A percentile compares a stretch with the other conserved stretches of the same genome.
Evolutionary conservation across 2,329 filamentous ascomycete genomes (phyloP).

Genomic region (Scolecobasidium constrictum): DNA sequence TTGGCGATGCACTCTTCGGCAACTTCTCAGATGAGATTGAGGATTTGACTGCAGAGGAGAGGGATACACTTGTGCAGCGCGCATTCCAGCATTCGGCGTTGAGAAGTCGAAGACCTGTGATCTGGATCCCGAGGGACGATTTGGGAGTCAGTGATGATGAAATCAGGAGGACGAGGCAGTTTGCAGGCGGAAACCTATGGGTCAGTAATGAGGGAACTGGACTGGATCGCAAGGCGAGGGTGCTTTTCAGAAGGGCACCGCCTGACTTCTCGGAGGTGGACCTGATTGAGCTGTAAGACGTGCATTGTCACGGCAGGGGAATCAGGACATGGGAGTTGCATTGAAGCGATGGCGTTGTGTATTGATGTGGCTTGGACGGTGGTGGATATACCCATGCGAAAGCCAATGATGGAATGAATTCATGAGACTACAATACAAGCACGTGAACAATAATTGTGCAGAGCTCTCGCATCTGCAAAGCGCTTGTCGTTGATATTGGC

Average conservation of each 20-base stretch:
- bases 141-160: slow-evolving; percentile 88
- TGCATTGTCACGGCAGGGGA: no score
- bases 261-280: slow-evolving; percentile 86
- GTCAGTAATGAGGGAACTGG: slow-evolving; percentile 90
- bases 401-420: no score
- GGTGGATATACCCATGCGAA: no score
- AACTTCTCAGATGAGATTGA: slow-evolving; percentile 89
- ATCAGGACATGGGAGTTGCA: no score
- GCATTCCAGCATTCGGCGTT: slow-evolving; percentile 88
- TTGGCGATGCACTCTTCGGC: slow-evolving; percentile 74
- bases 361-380: no score
- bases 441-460: no score
- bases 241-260: slow-evolving; percentile 75
- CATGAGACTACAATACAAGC: no score
- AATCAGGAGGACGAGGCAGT: slow-evolving; percentile 62
- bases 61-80: slow-evolving; percentile 72
- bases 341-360: no score
- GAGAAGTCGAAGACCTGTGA: slow-evolving; percentile 69
- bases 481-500: no score
- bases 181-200: slow-evolving; percentile 69
- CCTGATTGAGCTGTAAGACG: slow-evolving; percentile 63
- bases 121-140: slow-evolving; percentile 91
- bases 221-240: slow-evolving; percentile 66
- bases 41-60: slow-evolving; percentile 80
- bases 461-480: no score